phyloP scores from a whole-genome alignment of 371 early-diverging fungal species.

The Mucor ambiguus region DNA sequence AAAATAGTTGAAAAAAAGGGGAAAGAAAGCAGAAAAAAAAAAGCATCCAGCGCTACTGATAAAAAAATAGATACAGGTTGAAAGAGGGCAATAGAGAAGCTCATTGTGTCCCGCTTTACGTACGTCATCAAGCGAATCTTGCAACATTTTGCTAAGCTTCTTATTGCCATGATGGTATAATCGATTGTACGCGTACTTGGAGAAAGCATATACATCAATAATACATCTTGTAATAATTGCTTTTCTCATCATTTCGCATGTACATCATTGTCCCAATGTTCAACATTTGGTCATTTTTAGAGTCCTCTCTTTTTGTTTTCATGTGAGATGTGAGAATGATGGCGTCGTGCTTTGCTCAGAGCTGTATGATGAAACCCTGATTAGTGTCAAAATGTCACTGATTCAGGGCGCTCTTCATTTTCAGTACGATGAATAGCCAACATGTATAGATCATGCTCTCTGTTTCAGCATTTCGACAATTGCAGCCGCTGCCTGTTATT shows the following conservation, averaged over 20 bases:
- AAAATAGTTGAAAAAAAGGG: neutral
- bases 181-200: neutral
- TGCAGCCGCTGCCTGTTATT: neutral
- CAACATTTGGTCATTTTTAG: neutral
- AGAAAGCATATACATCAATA: neutral
- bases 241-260: neutral
- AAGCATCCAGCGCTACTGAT: neutral
- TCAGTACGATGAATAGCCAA: neutral
- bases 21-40: neutral
- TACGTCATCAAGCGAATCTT: neutral
- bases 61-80: neutral
- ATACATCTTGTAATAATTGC: neutral
- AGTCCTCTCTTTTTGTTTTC: neutral
- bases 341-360: neutral
- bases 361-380: neutral
- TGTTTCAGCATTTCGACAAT: neutral
- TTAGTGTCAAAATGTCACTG: neutral
- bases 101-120: neutral
- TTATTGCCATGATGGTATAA: neutral
- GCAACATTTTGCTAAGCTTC: conserved; percentile 4
- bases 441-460: too few relatives aligned
- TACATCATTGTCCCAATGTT: neutral
- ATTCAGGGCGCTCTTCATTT: neutral
- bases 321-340: neutral
- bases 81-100: neutral